phyloP scores from a whole-genome alignment of 2,329 filamentous ascomycete species.

The Aspergillus aculeatus region DNA sequence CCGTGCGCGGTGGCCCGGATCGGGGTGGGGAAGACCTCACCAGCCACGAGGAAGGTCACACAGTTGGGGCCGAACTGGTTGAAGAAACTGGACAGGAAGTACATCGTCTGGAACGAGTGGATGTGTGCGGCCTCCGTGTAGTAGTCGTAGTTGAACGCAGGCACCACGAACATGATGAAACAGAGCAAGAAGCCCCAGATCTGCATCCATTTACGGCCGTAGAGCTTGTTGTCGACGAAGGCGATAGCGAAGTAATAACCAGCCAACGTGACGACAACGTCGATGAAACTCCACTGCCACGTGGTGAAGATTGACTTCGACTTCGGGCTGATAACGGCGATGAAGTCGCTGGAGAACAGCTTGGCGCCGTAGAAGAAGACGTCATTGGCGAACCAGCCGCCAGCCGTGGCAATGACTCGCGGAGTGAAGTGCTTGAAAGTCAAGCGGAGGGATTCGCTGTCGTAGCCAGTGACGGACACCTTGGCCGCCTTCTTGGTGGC shows the following conservation, averaged over 20 bases:
- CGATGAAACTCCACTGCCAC: slow-evolving; percentile 7
- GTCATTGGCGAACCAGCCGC: slow-evolving; percentile 8
- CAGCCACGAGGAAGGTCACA: slow-evolving; percentile 91
- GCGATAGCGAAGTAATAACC: slow-evolving; percentile 1
- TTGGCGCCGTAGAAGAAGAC: slow-evolving; percentile 6
- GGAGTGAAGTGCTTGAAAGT: slow-evolving; percentile 6
- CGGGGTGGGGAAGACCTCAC: slow-evolving; percentile 89
- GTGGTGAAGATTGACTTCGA: background rate
- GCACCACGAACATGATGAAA: slow-evolving; percentile 6
- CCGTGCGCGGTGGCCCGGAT: slow-evolving; percentile 91
- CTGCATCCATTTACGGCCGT: slow-evolving; percentile 6
- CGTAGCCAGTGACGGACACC: slow-evolving; percentile 3
- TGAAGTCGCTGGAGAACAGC: slow-evolving; percentile 6
- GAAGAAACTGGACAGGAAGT: slow-evolving; percentile 8
- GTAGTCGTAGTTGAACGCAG: slow-evolving; percentile 5
- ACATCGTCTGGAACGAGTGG: slow-evolving; percentile 7
- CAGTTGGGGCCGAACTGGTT: slow-evolving; percentile 69
- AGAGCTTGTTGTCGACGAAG: slow-evolving; percentile 7
- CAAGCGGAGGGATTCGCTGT: background rate
- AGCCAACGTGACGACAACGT: background rate
- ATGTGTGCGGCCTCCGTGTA: slow-evolving; percentile 2
- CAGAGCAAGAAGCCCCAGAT: slow-evolving; percentile 6
- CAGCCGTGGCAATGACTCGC: background rate
- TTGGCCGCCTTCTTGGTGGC: slow-evolving; percentile 5
- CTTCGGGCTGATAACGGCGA: slow-evolving; percentile 1